These are phyloP conservation scores for Teratosphaeria pseudoeucalypti DNA, from an alignment of 2,329 filamentous ascomycete species.

Conservation along the genomic window DNA sequence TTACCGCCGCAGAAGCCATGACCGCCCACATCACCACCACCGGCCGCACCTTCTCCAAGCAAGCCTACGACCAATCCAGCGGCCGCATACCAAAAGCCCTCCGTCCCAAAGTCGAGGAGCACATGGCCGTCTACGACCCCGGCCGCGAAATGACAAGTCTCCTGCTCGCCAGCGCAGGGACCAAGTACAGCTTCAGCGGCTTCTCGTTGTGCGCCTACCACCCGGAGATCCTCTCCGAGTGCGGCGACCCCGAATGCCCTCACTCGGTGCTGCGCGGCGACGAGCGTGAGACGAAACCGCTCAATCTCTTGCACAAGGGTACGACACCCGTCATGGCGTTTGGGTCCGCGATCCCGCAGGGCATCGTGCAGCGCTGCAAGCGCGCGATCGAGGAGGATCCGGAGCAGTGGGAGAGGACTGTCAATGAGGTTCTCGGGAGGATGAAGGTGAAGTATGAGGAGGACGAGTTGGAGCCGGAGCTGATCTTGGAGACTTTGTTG, in stretches of 20 bases:
- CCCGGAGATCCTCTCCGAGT: background rate
- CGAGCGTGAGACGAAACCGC: background rate
- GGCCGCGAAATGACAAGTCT: background rate
- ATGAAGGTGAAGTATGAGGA: background rate
- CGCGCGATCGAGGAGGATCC: background rate
- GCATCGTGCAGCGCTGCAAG: background rate
- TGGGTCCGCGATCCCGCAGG: background rate
- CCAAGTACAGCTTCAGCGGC: constrained; percentile 2
- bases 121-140: background rate
- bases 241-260: background rate
- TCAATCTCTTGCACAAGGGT: background rate
- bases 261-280: background rate
- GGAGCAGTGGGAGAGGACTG: background rate
- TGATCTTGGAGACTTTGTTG: background rate
- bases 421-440: background rate
- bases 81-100: constrained; percentile 1
- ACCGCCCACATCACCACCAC: background rate
- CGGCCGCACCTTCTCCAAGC: constrained; percentile 2
- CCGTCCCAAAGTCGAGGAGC: background rate
- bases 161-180: background rate
- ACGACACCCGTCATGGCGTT: background rate
- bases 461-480: background rate
- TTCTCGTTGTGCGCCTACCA: constrained; percentile 1
- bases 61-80: constrained; percentile 5
- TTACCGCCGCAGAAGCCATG: background rate